These are phyloP conservation scores for Coffea eugenioides DNA, from an alignment of 257 asterid species.

Conservation along the genomic window DNA sequence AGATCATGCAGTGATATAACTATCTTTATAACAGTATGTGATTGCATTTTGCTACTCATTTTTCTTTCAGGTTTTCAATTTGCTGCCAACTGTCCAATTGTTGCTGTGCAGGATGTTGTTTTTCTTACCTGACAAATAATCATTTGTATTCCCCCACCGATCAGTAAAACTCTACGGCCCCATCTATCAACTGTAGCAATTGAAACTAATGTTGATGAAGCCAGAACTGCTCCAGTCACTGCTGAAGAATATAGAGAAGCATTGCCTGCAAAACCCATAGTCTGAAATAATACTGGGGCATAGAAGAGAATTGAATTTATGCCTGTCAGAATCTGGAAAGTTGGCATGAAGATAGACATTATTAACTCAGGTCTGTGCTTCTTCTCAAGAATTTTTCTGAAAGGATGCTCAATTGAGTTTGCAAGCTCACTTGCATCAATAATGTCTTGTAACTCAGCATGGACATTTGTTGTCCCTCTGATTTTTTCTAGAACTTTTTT, in stretches of 20 bases:
- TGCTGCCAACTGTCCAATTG: not conserved
- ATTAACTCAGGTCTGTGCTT: conserved; percentile 50
- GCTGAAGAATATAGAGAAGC: conserved; percentile 50
- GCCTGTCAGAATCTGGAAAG: conserved; percentile 67
- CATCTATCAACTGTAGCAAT: conserved; percentile 38
- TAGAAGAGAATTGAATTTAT: conserved; percentile 65
- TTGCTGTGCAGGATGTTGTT: not conserved
- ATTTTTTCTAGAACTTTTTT: conserved; percentile 28
- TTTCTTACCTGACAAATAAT: conserved; percentile 54
- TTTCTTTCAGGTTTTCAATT: not conserved
- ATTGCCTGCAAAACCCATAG: conserved; percentile 42
- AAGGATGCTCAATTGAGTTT: conserved; percentile 37
- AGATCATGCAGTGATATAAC: not conserved
- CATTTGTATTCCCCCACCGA: conserved; percentile 76
- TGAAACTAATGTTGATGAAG: conserved; percentile 40
- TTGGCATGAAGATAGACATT: conserved; percentile 42
- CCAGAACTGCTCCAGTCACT: conserved; percentile 44
- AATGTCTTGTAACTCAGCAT: conserved; percentile 51
- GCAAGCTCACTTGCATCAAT: conserved; percentile 50
- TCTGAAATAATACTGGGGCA: conserved; percentile 56
- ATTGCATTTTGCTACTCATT: not conserved
- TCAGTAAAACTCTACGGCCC: conserved; percentile 53
- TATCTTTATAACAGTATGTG: not conserved
- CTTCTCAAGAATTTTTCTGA: conserved; percentile 33
- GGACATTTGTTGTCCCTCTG: conserved; percentile 46